Conservation (phyloP, 768 basidiomycete genomes). For the Multifurca ochricompacta region DNA sequence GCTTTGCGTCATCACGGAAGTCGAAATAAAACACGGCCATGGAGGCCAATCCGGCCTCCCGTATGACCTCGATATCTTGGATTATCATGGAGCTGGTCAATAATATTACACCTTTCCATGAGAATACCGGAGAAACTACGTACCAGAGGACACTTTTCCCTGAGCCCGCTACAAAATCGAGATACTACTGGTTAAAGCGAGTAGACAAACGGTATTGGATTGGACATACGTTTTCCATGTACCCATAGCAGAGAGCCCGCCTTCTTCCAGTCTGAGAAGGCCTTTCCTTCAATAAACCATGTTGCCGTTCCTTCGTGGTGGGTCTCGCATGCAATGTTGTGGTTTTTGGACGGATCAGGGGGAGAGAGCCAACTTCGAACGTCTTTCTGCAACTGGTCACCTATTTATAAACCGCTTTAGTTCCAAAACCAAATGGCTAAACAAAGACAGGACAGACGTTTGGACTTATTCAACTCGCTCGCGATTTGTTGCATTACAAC, state of each 20-base stretch:
- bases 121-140: background rate
- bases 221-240: background rate
- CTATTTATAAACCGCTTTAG: background rate
- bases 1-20: no score
- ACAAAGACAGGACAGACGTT: background rate
- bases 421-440: background rate
- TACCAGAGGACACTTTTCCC: no score
- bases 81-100: background rate
- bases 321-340: background rate
- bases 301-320: no score
- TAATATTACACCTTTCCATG: background rate
- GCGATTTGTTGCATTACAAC: background rate
- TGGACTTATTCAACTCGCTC: background rate
- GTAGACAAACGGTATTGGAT: background rate
- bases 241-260: background rate
- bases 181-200: background rate
- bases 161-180: no score
- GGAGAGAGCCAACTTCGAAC: background rate
- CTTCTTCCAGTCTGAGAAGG: background rate
- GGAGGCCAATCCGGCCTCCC: background rate
- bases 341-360: background rate
- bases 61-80: no score
- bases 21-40: background rate
- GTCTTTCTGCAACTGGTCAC: background rate
- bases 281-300: no score